Evolutionary conservation across 2,329 filamentous ascomycete genomes (phyloP), one percentile per base, ranked within the genome.

Genomic region (Xylariaceae sp.): DNA sequence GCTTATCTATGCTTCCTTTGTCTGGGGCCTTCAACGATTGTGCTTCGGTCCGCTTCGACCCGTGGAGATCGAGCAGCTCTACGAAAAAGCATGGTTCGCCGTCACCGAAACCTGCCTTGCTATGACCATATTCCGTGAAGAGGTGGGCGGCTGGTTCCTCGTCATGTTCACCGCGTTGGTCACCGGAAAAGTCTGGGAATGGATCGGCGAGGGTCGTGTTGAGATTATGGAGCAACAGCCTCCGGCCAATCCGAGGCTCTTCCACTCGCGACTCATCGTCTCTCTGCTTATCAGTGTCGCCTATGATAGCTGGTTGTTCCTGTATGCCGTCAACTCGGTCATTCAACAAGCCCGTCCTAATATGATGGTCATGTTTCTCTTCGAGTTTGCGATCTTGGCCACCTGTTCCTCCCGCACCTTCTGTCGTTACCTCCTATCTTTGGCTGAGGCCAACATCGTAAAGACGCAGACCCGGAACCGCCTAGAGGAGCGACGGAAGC

Each of bases 351-450:
- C 93, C 1, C 83, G 89, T n/a, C 92, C 93, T 0, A 94, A 95
- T 60, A 97, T 99, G 89, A 99, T 97, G 92, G 92, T 99, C 64
- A 97, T 99, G 92, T 99, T 99, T 70, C 86, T 95, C 4, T 99
- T 99, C 68, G 94, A 99, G 74, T 97, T 97, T 71, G 92, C 93
- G 44, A 87, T 99, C 49, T 77, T 97, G 61, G 82, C 86, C 2
- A 88, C 95, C 8, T 87, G 87, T 55, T 96, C 93, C 0, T 79
- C 86, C 55, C 92, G 93, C 52, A 96, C 92, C 0, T 82, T 84
- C 1, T 79, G 86, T 57, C 86, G 92, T 61, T 99, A 99, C 74
- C 74, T 83, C 17, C 82, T 97, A 54, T 89, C 88, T 2, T 75
- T 97, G 49, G 78, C 87, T 7, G 94, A 99, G 73, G 84, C 89